Base-by-base conservation (phyloP, 441 rosid genomes). In the Erysimum cheiri region DNA sequence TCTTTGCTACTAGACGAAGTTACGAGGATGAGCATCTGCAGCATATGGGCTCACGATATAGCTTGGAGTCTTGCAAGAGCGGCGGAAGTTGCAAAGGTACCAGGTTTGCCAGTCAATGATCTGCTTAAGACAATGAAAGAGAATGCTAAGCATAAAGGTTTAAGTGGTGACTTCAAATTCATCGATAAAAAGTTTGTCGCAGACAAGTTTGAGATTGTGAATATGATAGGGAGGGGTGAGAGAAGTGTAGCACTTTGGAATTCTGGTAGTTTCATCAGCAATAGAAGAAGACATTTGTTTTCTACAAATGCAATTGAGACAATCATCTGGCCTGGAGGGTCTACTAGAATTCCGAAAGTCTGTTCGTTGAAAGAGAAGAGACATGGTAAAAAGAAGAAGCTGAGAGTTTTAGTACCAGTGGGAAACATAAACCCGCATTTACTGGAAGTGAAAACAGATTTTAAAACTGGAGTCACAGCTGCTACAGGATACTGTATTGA, bases 1-100 rank as follows among this genome's bases (percentile, higher is more conserved):
- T 50, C 28, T 41, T 43, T 60, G 31, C 52, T 8, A 3, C n/a
- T 35, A 0, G 54, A 75, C 19, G 55, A 70, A 40, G 60, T 49
- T 24, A 41, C n/a, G 53, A 59, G 72, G 24, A 13, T 76, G 31
- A 77, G 58, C 70, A 37, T 49, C 7, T 76, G 44, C 71, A 70
- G 81, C 31, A 28, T 80, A 35, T 69, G 62, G 65, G 77, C 75
- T 14, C 81, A 81, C 39, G 87, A 84, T 69, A 33, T 74, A 47
- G 11, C 73, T 69, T 56, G 61, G 67, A 64, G 56, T 61, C 50
- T 80, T 19, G 84, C 85, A 46, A 58, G 33, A 58, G 84, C 81
- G 36, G 66, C 48, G 7, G 82, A 81, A 59, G 67, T 31, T 17
- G 41, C 72, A 29, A 63, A 46, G 35, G 1, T 7, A 4, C 49